Evolutionary conservation across 768 basidiomycete genomes (phyloP).

Genomic region (Serendipita sp.): DNA sequence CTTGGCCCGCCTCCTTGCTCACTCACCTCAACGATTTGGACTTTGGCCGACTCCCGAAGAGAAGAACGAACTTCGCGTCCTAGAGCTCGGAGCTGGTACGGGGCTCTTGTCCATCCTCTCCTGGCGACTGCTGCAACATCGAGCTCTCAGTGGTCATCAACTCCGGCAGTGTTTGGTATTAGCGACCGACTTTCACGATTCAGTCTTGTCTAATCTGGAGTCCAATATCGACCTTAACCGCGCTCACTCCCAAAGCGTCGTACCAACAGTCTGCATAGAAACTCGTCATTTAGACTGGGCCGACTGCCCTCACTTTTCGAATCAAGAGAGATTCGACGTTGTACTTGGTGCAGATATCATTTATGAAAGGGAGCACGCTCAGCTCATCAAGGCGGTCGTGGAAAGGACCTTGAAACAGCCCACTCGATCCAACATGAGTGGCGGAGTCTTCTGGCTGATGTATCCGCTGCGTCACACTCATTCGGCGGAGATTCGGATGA

Average conservation of each 20-base stretch:
- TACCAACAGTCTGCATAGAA: slow-evolving; percentile 17
- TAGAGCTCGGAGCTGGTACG: slow-evolving; percentile 79
- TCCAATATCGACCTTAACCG: slow-evolving; percentile 44
- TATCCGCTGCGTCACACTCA: slow-evolving; percentile 47
- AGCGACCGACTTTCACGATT: slow-evolving; percentile 65
- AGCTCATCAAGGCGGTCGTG: slow-evolving; percentile 52
- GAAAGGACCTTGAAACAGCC: slow-evolving; percentile 29
- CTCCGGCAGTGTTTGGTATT: slow-evolving; percentile 21
- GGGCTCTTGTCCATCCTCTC: slow-evolving; percentile 63
- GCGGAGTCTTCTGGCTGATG: slow-evolving; percentile 56
- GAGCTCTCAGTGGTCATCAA: slow-evolving; percentile 13
- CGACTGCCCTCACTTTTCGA: slow-evolving; percentile 21
- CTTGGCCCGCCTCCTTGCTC: slow-evolving; percentile 47
- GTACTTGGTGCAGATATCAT: slow-evolving; percentile 69
- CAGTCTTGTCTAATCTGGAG: slow-evolving; percentile 53
- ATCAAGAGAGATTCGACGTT: slow-evolving; percentile 39
- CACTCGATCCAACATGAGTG: background rate
- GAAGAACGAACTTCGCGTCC: slow-evolving; percentile 25
- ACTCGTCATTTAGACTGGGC: slow-evolving; percentile 55
- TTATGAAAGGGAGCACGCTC: slow-evolving; percentile 53
- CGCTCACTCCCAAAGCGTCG: background rate
- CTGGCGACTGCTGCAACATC: slow-evolving; percentile 29
- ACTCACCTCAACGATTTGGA: slow-evolving; percentile 29
- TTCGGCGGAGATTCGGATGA: slow-evolving; percentile 38
- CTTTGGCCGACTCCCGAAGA: slow-evolving; percentile 10